Evolutionary conservation across 2,329 filamentous ascomycete genomes (phyloP), one percentile per base, ranked within the genome.

Genomic region (Aspergillus eucalypticola): DNA sequence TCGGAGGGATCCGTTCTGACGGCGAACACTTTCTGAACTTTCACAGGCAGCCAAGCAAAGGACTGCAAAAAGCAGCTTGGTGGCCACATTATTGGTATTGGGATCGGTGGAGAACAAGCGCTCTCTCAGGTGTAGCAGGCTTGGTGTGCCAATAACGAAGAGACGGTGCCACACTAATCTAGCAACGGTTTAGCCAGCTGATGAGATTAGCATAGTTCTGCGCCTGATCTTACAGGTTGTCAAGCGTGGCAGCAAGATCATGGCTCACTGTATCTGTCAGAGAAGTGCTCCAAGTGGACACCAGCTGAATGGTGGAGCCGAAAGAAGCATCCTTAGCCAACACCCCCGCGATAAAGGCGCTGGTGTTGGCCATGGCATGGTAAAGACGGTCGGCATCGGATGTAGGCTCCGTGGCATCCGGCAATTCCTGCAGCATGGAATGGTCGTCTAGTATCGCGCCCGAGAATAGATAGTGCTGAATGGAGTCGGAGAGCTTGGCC

Each of bases 141-240:
- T 60, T 35, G 62, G 64, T 27, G 55, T 29, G 19, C 57, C 51
- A 29, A 63, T 60, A 10, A 54, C 38, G 54, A 64, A 66, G 42
- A 66, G 60, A 8, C 55, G 56, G 54, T 66, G 60, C 62, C 62
- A 66, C 8, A 46, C 54, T 32, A 66, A 56, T 51, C 64, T 66
- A 49, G 10, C 39, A 5, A 42, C 10, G n/a, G 5, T 29, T n/a
- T 39, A 19, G 27, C 32, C 8, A 41, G 8, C 25, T 39, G n/a
- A 48, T 44, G 2, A 38, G 11, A 29, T 23, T 4, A n/a, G 23
- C 10, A 11, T 13, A 8, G 15, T 17, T 17, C 17, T 19, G 3
- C 3, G 39, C 4, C 15, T 5, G 32, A 21, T 29, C 41, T 10
- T 56, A 44, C 51, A 39, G 10, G 2, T 35, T 17, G 11, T 56